phyloP scores from a whole-genome alignment of 2,329 filamentous ascomycete genomes.

The Aureobasidium mangrovei region DNA sequence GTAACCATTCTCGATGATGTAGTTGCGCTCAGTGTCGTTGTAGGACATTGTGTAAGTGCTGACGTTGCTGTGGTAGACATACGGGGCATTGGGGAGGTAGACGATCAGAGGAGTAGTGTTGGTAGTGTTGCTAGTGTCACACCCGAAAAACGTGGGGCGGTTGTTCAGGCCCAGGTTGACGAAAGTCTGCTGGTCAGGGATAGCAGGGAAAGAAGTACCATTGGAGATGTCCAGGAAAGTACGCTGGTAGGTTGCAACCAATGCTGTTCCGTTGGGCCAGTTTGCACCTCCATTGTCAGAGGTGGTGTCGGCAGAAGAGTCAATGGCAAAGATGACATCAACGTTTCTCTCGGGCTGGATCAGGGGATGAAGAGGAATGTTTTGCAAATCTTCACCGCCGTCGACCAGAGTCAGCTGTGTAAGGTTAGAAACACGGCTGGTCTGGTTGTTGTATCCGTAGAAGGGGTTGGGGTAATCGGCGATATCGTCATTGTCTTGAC shows the following conservation, averaged over 20 bases:
- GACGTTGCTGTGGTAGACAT: constrained; percentile 59
- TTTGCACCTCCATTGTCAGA: constrained; percentile 31
- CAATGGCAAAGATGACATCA: constrained; percentile 74
- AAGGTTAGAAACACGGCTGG: constrained; percentile 48
- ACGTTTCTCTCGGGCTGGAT: constrained; percentile 64
- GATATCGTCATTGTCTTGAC: constrained; percentile 58
- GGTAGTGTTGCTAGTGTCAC: constrained; percentile 57
- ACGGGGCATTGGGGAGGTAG: constrained; percentile 76
- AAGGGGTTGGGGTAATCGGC: constrained; percentile 76
- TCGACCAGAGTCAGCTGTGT: constrained; percentile 62
- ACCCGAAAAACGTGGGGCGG: constrained; percentile 73
- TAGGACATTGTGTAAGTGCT: constrained; percentile 66
- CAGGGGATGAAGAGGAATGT: constrained; percentile 68
- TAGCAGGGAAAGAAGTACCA: constrained; percentile 59
- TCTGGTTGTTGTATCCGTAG: constrained; percentile 51
- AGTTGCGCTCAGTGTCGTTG: constrained; percentile 57
- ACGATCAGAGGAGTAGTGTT: constrained; percentile 60
- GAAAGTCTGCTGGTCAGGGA: constrained; percentile 70
- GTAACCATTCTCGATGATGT: constrained; percentile 79
- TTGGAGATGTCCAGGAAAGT: constrained; percentile 52
- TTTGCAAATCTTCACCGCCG: constrained; percentile 68
- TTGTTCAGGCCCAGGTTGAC: constrained; percentile 67
- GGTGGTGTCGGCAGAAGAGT: constrained; percentile 64
- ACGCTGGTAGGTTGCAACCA: constrained; percentile 66
- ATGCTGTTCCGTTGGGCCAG: constrained; percentile 70